Percentiles rank a stretch among this genome's conserved stretches.
phyloP scores from a whole-genome alignment of 176 grass and related monocot genomes.

The Avena eriantha region DNA sequence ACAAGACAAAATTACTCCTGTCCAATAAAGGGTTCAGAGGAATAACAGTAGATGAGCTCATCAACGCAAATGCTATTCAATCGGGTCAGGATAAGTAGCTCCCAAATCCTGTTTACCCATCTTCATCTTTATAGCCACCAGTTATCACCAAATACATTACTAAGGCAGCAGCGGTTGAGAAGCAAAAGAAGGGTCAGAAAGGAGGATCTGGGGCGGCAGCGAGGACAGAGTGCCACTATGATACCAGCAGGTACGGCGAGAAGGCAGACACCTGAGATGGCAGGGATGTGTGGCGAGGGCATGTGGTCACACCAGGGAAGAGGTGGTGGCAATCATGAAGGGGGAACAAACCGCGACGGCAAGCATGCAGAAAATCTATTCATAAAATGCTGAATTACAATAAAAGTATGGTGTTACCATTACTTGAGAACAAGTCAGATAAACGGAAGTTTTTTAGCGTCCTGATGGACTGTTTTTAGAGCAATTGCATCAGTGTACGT shows the following conservation, averaged over 20 bases:
- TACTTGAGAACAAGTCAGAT: not conserved
- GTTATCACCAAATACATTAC: not conserved
- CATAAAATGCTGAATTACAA: not conserved
- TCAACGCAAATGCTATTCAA: not conserved
- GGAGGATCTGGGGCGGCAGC: not conserved
- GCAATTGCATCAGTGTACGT: not conserved
- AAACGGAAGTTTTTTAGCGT: not conserved
- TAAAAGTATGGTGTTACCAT: not conserved
- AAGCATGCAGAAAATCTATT: not conserved
- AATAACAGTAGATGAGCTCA: not conserved
- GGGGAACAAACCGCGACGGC: not conserved
- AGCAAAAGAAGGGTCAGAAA: not conserved
- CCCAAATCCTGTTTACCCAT: not conserved
- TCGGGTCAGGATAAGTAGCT: not conserved
- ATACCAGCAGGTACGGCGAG: not conserved
- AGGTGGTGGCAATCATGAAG: not conserved
- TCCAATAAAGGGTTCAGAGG: not conserved
- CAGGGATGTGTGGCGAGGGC: not conserved
- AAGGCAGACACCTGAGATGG: not conserved
- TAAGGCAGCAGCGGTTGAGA: not conserved
- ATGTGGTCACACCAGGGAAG: not conserved
- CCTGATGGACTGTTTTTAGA: not conserved
- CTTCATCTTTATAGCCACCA: not conserved
- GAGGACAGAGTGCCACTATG: not conserved
- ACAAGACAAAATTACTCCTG: slow-evolving; percentile 17